Percentiles rank a stretch among this genome's conserved stretches.
Evolutionary conservation across 2,329 filamentous ascomycete genomes (phyloP).

Genomic region (Cercospora sp.): DNA sequence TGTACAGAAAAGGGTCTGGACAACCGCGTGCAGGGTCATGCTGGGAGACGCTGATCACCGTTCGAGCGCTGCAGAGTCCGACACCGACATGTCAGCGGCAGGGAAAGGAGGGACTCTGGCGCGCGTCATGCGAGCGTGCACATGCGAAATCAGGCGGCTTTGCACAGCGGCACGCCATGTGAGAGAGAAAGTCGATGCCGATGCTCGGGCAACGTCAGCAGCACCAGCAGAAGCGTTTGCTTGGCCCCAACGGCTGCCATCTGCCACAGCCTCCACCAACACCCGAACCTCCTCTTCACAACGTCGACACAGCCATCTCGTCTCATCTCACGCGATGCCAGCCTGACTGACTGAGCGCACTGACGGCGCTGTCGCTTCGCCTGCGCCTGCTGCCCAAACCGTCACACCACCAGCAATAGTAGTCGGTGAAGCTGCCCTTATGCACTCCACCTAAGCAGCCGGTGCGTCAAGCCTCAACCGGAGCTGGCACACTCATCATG

Average conservation of each 20-base stretch:
- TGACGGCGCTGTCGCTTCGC: background rate
- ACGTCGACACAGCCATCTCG: background rate
- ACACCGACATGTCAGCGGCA: background rate
- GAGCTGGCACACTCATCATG: background rate
- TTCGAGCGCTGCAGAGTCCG: background rate
- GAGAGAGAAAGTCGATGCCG: background rate
- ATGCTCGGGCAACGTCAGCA: background rate
- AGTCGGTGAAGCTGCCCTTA: background rate
- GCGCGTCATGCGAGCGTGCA: no score
- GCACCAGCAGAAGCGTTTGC: background rate
- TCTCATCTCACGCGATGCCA: background rate
- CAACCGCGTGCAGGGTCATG: background rate
- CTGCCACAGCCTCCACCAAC: background rate
- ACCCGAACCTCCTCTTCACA: background rate
- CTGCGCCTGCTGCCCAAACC: background rate
- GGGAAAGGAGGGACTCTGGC: no score
- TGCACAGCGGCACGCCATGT: background rate
- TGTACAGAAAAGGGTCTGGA: background rate
- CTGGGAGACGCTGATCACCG: background rate
- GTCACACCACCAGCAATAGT: background rate
- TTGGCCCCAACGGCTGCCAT: background rate
- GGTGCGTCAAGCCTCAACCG: background rate
- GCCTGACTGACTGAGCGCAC: background rate
- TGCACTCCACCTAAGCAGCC: background rate
- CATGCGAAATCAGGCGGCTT: background rate